A percentile compares a stretch with the other conserved stretches of the same genome.
Evolutionary conservation across 192 early-diverging fungal genomes (phyloP).

Genomic region (Backusella macrospora): DNA sequence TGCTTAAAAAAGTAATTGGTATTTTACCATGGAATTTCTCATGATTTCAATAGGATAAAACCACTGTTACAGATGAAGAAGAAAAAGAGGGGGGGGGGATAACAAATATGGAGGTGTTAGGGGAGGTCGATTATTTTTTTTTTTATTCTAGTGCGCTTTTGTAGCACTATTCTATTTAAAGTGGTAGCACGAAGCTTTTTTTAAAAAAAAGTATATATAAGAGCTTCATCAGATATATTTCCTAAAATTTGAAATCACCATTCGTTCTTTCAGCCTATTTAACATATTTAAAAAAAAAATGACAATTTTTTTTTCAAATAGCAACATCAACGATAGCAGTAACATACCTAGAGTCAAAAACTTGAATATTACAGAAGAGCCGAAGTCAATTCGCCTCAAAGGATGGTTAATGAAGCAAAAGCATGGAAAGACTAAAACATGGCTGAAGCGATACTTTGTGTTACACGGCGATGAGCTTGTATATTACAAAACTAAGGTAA

Average conservation of each 20-base stretch:
- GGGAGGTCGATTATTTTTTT: background rate
- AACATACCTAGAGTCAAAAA: conserved; percentile 4
- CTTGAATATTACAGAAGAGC: background rate
- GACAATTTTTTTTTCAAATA: background rate
- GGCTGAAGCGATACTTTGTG: conserved; percentile 30
- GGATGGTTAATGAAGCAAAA: conserved; percentile 37
- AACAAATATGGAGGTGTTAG: background rate
- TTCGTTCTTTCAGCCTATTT: background rate
- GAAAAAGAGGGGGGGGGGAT: background rate
- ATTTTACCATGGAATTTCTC: conserved; percentile 2
- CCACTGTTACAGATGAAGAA: background rate
- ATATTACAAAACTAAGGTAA: conserved; percentile 34
- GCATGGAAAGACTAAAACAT: conserved; percentile 26
- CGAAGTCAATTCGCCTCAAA: background rate
- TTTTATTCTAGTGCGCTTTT: background rate
- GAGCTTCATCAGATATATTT: background rate
- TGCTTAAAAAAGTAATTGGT: background rate
- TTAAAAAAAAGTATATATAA: background rate
- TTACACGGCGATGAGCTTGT: conserved; percentile 17
- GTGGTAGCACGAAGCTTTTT: background rate
- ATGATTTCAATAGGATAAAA: conserved; percentile 11
- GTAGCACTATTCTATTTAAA: background rate
- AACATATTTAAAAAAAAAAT: conserved; percentile 4
- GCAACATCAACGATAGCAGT: background rate
- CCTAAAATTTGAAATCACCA: background rate